Base-by-base conservation (phyloP, 805 yeast genomes). In the Yamadazyma sp. region DNA sequence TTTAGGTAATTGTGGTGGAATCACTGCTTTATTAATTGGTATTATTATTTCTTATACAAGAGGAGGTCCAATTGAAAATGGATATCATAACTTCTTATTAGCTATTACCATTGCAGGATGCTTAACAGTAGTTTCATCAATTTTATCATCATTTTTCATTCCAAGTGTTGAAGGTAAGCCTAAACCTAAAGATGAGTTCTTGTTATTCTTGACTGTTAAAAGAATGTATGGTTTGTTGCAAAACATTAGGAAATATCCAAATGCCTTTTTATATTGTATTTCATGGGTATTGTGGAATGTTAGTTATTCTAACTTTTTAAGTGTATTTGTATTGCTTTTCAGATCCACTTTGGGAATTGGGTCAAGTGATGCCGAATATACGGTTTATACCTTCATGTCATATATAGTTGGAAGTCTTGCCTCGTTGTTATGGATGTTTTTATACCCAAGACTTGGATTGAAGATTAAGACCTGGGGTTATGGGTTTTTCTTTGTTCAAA, bases 281-380 rank as follows among this genome's bases (percentile, higher is more conserved):
- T 53, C 62, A 0, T 65, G 71, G 71, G 69, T 65, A 2, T 49
- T 65, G 17, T 65, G 72, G 71, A 64, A 66, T 34, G 56, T 64
- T 11, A 51, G 53, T 5, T 62, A 50, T 31, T 41, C 57, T 8
- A 64, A 63, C 31, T 66, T 62, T 39, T 34, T 64, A 42, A 49
- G 56, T 31, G 59, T 66, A 2, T 64, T 58, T 36, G 55, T 57
- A 1, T 47, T 65, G 6, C 36, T 66, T 13, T 66, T 65, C 43
- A 51, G 72, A 39, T 51, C 69, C 4, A 63, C 69, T 2, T 39
- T 66, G 34, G 71, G 72, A 0, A 33, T 65, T 23, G 70, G 69
- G 0, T 39, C 42, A 1, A 49, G 66, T 12, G 70, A 64, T 43
- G 35, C 65, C 0, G 66, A 65, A 46, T 66, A 55, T 39, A 62